phyloP scores from a whole-genome alignment of 768 basidiomycete genomes.

The Tubosaeta sp. region DNA sequence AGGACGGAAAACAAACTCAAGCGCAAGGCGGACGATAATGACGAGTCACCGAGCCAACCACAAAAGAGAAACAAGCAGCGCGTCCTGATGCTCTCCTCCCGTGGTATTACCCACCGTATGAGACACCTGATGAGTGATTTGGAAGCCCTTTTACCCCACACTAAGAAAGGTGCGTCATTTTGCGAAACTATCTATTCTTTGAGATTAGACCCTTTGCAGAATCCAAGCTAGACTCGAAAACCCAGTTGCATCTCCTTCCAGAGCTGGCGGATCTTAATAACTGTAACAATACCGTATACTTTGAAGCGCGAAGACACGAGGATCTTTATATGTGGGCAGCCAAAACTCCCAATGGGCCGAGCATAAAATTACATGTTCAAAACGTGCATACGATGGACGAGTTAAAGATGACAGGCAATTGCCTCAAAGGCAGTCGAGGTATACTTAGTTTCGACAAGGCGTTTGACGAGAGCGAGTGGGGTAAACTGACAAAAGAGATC shows the following conservation, averaged over 20 bases:
- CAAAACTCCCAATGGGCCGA: conserved; percentile 96
- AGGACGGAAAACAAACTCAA: conserved; percentile 47
- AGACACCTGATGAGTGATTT: conserved; percentile 95
- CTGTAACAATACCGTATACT: conserved; percentile 96
- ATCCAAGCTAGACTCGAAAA: conserved; percentile 96
- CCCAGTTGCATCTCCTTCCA: conserved; percentile 85
- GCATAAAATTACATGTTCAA: conserved; percentile 95
- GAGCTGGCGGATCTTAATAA: conserved; percentile 96
- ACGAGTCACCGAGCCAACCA: conserved; percentile 35
- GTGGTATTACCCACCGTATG: conserved; percentile 95
- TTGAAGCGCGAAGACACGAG: conserved; percentile 93
- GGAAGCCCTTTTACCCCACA: conserved; percentile 84
- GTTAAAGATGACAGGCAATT: conserved; percentile 99
- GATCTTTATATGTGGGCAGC: conserved; percentile 96
- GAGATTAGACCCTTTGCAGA: conserved; percentile 45
- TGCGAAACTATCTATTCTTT: not conserved
- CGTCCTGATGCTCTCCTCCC: conserved; percentile 85
- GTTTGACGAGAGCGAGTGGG: conserved; percentile 89
- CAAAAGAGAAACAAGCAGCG: conserved; percentile 92
- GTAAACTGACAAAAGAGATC: conserved; percentile 83
- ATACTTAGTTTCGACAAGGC: conserved; percentile 87
- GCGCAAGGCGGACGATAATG: conserved; percentile 64
- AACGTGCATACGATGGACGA: conserved; percentile 99
- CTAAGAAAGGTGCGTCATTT: conserved; percentile 81
- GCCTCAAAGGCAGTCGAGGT: conserved; percentile 91